Conservation (phyloP, 179 eudicot genomes). For the Spinacia oleracea region DNA sequence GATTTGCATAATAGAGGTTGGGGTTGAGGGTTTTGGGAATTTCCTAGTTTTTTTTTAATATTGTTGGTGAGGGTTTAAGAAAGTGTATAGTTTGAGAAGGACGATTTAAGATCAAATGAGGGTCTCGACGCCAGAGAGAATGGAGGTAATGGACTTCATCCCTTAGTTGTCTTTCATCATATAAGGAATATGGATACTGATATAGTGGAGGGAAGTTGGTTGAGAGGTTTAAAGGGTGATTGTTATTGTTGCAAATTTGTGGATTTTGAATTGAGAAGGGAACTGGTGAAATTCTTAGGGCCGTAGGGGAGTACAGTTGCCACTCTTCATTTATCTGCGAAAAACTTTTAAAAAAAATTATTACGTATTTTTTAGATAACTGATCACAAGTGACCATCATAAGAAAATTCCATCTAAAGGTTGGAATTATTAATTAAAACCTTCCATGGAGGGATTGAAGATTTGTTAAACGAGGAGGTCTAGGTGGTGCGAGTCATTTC, state of each 20-base stretch:
- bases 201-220: background rate
- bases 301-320: too few relatives aligned
- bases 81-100: slow-evolving; percentile 8
- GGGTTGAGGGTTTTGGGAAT: slow-evolving; percentile 18
- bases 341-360: background rate
- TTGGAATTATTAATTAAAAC: too few relatives aligned
- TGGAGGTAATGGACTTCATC: slow-evolving; percentile 72
- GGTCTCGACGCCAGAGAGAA: slow-evolving; percentile 69
- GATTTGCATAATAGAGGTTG: slow-evolving; percentile 30
- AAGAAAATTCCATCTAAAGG: too few relatives aligned
- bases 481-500: too few relatives aligned
- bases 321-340: background rate
- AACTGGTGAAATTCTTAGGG: slow-evolving; percentile 14
- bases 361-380: too few relatives aligned
- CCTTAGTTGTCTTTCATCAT: slow-evolving; percentile 25
- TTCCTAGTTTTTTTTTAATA: slow-evolving; percentile 28
- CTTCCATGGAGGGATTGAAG: too few relatives aligned
- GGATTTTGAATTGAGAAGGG: background rate
- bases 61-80: slow-evolving; percentile 34
- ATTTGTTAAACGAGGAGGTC: too few relatives aligned
- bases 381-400: too few relatives aligned
- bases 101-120: slow-evolving; percentile 32
- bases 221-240: background rate
- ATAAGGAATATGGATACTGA: background rate
- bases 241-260: too few relatives aligned